Base-by-base conservation (phyloP, 306 rosid species). In the Cyamopsis tetragonoloba region DNA sequence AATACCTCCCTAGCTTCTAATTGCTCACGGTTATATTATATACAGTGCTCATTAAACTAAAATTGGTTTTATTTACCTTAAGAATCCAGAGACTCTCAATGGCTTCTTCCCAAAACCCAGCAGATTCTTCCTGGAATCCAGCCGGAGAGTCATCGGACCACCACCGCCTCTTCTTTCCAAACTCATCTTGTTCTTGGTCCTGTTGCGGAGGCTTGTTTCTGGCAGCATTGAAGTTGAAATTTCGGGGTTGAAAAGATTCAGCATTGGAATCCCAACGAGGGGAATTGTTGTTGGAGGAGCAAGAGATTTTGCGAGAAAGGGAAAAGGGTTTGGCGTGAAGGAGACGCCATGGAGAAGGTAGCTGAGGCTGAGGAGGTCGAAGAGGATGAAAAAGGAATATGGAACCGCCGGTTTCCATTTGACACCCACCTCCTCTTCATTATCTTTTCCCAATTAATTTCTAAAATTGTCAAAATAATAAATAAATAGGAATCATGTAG, bases 181-280 rank as follows among this genome's bases (percentile, higher is more conserved):
- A 78, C 1, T 66, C 80, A 0, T 77, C 69, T 3, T 63, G 56
- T 13, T 68, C 43, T 8, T 79, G 82, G 0, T 60, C 71, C 0
- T 84, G 67, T 0, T 73, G 71, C 1, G 74, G 17, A 3, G 61
- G 65, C n/a, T 55, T 70, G 73, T 59, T 80, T 63, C 71, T 65
- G 72, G 74, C 72, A 68, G 13, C 48, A 19, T 32, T 44, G 50
- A 80, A 83, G 56, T 58, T 81, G 81, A 82, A 91, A 23, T 77
- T 83, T 15, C 81, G 70, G 31, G 88, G 79, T 5, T 78, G 77
- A 22, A 81, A 56, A 72, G 95, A 37, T 65, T 87, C 93, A 28
- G 91, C 90, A 58, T 83, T 90, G 62, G 97, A 86, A 35, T 90
- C 89, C 91, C 90, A 88, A 43, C 89, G 93, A 0, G 89, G 95